phyloP scores from a whole-genome alignment of 106 monocot genomes.

The Platanthera zijinensis region DNA sequence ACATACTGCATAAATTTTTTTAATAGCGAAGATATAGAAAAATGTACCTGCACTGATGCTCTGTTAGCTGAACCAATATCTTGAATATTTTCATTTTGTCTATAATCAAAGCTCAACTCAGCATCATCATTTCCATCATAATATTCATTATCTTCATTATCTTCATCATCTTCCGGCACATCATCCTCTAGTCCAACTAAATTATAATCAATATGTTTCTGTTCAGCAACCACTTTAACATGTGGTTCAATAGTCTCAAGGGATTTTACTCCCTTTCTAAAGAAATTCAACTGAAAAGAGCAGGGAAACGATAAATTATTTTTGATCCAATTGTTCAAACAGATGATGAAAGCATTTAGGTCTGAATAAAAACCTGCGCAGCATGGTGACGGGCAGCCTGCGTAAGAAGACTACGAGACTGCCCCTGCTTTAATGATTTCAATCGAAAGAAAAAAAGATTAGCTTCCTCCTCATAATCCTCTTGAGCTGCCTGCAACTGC shows the following conservation, averaged over 20 bases:
- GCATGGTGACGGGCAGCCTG: constrained; percentile 93
- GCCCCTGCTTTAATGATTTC: constrained; percentile 96
- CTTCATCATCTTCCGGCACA: constrained; percentile 26
- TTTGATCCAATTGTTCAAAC: background rate
- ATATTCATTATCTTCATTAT: constrained; percentile 11
- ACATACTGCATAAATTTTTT: background rate
- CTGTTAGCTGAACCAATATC: constrained; percentile 27
- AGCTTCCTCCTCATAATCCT: constrained; percentile 78
- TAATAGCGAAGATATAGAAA: background rate
- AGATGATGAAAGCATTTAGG: constrained; percentile 1
- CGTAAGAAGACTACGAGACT: constrained; percentile 79
- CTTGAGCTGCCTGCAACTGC: constrained; percentile 73
- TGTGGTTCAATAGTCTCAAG: constrained; percentile 50
- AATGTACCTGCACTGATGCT: constrained; percentile 48
- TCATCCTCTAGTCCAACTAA: constrained; percentile 51
- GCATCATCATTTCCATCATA: constrained; percentile 38
- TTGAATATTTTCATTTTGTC: constrained; percentile 23
- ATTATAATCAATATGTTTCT: constrained; percentile 53
- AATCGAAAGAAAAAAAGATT: constrained; percentile 83
- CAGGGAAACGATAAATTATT: constrained; percentile 4
- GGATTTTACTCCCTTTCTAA: constrained; percentile 60
- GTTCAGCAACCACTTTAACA: constrained; percentile 42
- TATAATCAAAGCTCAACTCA: constrained; percentile 63
- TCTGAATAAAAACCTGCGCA: constrained; percentile 54
- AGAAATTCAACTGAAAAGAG: constrained; percentile 57